Evolutionary conservation across 352 stramenopile species (phyloP), one percentile per base, ranked within the genome.

Genomic region (Globisporangium polare): DNA sequence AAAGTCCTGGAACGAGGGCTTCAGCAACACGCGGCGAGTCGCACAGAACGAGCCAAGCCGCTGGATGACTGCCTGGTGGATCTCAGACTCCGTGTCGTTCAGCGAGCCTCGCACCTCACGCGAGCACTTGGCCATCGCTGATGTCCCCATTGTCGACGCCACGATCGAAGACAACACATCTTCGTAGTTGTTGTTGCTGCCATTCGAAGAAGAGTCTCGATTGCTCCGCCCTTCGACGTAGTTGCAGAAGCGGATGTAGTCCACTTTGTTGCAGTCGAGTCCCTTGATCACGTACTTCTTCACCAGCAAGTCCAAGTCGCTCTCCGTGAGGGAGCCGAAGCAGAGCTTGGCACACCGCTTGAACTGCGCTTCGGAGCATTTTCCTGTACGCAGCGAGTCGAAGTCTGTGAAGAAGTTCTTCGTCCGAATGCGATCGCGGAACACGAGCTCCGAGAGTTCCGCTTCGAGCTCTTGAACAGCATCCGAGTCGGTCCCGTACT

Each of bases 321-420:
- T 66, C n/a, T 94, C 83, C 1, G 69, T 77, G 3, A 91, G 62
- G n/a, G 69, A 72, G 0, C 70, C 72, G 35, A 92, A 93, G 47
- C 82, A 93, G 1, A 95, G 61, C 61, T 95, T 95, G 10, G 88
- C 69, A 20, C 81, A 92, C 31, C 83, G 81, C 47, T 80, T 75
- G 68, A 95, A 95, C 63, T 95, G 86, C 15, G 80, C 68, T 39
- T 91, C 78, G 0, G 78, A 83, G 60, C 83, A 93, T 47, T 90
- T 93, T 5, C 83, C 83, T 0, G 76, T 88, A 8, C 83, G 81
- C 18, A 95, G 63, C 17, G 72, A 73, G 54, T 95, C 86, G 50
- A 93, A 95, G 53, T 95, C 86, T 5, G 71, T 89, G 49, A 95
- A 95, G 56, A 93, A 95, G 56, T 88, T 88, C 58, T 92, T 92